Evolutionary conservation across 257 asterid species (phyloP).

Genomic region (Anisodus tanguticus): DNA sequence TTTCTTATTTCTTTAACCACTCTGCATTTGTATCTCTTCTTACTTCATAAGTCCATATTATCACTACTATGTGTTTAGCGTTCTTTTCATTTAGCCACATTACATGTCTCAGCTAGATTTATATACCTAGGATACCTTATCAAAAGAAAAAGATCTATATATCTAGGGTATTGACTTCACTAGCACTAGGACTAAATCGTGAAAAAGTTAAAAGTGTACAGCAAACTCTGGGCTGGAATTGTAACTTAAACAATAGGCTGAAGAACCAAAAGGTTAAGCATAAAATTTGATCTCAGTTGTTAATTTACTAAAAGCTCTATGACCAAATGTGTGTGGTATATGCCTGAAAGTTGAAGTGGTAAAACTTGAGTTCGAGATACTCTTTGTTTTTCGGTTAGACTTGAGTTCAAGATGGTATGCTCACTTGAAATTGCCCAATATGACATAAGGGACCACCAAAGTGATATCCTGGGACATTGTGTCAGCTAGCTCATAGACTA

Average conservation of each 20-base stretch:
- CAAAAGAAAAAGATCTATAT: neutral
- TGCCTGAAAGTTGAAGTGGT: too few species aligned
- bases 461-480: neutral
- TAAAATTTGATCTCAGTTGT: neutral
- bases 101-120: neutral
- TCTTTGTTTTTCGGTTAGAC: neutral
- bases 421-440: neutral
- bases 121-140: neutral
- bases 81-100: neutral
- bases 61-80: neutral
- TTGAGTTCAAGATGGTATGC: neutral
- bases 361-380: neutral
- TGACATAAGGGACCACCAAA: neutral
- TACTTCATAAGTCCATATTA: neutral
- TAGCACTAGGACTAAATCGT: neutral
- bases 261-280: neutral
- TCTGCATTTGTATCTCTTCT: neutral
- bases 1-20: neutral
- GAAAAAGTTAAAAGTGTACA: neutral
- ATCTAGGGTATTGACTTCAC: neutral
- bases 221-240: neutral
- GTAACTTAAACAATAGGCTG: neutral
- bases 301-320: too few species aligned
- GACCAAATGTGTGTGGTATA: too few species aligned
- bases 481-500: neutral